These are phyloP conservation scores for Echites panduratus DNA, from an alignment of 257 asterid genomes.

Conservation along the genomic window DNA sequence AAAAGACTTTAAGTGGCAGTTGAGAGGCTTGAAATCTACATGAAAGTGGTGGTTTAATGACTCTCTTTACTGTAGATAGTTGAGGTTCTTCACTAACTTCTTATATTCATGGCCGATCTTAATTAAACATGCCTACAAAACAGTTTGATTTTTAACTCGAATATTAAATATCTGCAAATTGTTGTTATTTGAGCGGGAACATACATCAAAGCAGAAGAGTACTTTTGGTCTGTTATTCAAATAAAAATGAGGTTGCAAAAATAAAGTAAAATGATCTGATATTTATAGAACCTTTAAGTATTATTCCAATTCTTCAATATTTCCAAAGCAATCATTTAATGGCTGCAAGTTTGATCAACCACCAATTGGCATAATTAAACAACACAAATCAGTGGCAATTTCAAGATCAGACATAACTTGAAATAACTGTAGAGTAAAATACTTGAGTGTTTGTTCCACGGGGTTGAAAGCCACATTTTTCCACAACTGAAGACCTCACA, in stretches of 20 bases:
- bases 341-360: neutral
- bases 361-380: no score
- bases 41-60: neutral
- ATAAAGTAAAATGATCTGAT: neutral
- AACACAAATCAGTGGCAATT: neutral
- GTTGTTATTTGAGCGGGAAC: neutral
- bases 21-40: neutral
- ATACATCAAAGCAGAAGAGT: neutral
- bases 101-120: neutral
- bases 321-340: neutral
- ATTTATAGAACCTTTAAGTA: neutral
- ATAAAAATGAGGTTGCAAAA: neutral
- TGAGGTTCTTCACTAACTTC: neutral
- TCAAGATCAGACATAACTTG: neutral
- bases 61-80: neutral
- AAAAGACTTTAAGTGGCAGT: neutral
- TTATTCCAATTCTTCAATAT: neutral
- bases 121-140: neutral
- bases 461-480: constrained; percentile 98
- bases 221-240: neutral
- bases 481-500: constrained; percentile 84
- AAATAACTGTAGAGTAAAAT: constrained; percentile 7
- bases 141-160: neutral
- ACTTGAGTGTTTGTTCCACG: constrained; percentile 99
- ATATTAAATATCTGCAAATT: neutral